phyloP scores from a whole-genome alignment of 2,329 filamentous ascomycete species.

The Aspergillus pseudotamarii region DNA sequence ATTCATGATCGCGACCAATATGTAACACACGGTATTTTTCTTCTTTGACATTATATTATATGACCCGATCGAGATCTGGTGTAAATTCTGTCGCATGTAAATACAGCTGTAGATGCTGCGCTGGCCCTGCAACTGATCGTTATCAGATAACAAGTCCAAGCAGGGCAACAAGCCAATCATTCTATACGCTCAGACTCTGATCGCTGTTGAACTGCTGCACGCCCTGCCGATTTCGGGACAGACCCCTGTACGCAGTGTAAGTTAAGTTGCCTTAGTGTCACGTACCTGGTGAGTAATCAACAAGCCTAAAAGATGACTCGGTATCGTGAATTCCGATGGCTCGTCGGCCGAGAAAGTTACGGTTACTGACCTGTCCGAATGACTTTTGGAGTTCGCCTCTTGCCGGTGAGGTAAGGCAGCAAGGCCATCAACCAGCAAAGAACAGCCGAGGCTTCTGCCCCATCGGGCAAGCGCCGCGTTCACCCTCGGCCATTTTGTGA shows the following conservation, averaged over 20 bases:
- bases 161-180: background rate
- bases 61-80: background rate
- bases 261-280: constrained; percentile 5
- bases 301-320: background rate
- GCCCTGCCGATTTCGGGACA: background rate
- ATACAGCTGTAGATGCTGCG: background rate
- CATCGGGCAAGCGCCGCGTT: constrained; percentile 1
- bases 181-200: background rate
- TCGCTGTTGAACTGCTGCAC: constrained; percentile 2
- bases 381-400: background rate
- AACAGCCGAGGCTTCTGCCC: constrained; percentile 1
- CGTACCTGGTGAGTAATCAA: background rate
- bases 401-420: background rate
- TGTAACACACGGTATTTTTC: no score
- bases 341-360: constrained; percentile 1
- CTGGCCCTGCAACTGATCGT: background rate
- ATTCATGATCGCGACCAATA: no score
- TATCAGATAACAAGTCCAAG: background rate
- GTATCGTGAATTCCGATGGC: background rate
- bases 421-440: background rate
- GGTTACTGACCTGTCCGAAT: background rate
- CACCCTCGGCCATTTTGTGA: constrained; percentile 1
- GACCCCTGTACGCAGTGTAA: background rate
- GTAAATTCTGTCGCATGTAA: background rate
- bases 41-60: background rate